phyloP scores from a whole-genome alignment of 495 filamentous ascomycete genomes.

The Trichoderma gamsii region DNA sequence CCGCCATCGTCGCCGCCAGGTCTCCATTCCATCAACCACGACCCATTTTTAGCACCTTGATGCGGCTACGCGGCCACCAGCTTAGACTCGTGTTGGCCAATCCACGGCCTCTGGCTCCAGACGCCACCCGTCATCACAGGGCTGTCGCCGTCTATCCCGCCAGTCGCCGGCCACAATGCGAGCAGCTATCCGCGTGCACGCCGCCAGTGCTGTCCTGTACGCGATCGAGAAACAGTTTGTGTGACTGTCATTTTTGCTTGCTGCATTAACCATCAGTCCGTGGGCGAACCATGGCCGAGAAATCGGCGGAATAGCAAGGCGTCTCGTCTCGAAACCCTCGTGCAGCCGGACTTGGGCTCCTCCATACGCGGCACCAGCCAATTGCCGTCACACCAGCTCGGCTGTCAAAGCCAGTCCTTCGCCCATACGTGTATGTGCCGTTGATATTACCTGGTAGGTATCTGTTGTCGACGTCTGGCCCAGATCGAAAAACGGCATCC shows the following conservation, averaged over 20 bases:
- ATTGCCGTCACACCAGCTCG: neutral
- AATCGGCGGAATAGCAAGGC: neutral
- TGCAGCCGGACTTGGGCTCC: neutral
- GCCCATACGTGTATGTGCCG: neutral
- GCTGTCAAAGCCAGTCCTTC: neutral
- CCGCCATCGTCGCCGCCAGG: slow-evolving; percentile 10
- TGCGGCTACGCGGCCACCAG: slow-evolving; percentile 4
- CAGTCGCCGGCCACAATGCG: slow-evolving; percentile 6
- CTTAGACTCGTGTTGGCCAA: neutral
- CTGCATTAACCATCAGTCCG: neutral
- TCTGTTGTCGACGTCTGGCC: neutral
- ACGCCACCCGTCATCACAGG: slow-evolving; percentile 10
- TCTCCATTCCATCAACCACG: slow-evolving; percentile 1
- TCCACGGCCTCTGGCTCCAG: slow-evolving; percentile 5
- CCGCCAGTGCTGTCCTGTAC: neutral
- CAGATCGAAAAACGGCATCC: slow-evolving; percentile 1
- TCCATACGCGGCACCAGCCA: neutral
- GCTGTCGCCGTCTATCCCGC: slow-evolving; percentile 10
- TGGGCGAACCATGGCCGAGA: neutral
- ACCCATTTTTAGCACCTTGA: neutral
- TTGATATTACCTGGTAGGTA: neutral
- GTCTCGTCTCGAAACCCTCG: slow-evolving; percentile 8
- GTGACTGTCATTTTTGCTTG: neutral
- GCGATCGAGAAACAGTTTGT: neutral
- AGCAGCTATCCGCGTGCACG: slow-evolving; percentile 3